Percentiles rank a stretch among this genome's conserved stretches.
Conservation (phyloP, 305 asterid genomes). For the Solanum hybrid region DNA sequence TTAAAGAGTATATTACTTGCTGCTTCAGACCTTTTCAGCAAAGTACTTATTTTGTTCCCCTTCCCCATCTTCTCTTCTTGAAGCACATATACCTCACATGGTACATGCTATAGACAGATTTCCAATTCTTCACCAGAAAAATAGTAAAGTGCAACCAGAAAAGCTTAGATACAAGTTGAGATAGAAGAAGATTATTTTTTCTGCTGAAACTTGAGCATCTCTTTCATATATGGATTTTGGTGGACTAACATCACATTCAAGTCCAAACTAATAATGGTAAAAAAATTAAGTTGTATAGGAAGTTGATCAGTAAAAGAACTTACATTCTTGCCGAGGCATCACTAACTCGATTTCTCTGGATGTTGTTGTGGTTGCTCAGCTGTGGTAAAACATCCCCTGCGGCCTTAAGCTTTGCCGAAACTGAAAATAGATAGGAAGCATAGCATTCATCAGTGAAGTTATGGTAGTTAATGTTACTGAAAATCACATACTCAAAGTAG, state of each 20-base stretch:
- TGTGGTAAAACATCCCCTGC: conserved; percentile 42
- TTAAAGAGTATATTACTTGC: not conserved
- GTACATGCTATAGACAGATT: not conserved
- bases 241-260: not conserved
- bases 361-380: conserved; percentile 36
- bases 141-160: not conserved
- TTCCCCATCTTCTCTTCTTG: not conserved
- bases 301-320: conserved; percentile 17
- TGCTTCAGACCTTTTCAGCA: not conserved
- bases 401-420: conserved; percentile 53
- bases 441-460: not conserved
- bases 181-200: not conserved
- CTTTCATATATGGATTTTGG: not conserved
- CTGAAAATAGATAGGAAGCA: not conserved
- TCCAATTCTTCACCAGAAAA: not conserved
- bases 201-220: conserved; percentile 1
- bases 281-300: conserved; percentile 7
- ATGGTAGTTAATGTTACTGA: not conserved
- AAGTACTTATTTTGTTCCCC: not conserved
- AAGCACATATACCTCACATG: not conserved
- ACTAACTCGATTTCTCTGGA: conserved; percentile 45
- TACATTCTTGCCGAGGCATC: conserved; percentile 48
- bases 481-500: conserved; percentile 10
- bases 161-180: not conserved
- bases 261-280: not conserved